Conservation (phyloP, 345 rosid genomes). For the Aquilaria sinensis region DNA sequence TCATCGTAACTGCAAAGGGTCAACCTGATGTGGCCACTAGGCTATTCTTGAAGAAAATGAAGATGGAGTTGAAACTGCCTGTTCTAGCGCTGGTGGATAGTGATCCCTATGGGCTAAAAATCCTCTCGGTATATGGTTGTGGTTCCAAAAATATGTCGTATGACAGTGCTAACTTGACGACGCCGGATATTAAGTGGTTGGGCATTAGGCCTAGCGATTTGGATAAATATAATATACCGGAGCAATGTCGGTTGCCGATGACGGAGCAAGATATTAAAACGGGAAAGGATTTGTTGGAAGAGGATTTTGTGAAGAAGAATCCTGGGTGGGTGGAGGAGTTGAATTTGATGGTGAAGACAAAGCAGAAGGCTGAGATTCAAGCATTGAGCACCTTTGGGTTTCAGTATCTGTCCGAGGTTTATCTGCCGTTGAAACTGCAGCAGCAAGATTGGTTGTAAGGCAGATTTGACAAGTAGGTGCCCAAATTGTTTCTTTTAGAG, state of each 20-base stretch:
- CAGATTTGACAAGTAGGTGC: too few relatives aligned
- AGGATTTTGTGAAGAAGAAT: conserved; percentile 98
- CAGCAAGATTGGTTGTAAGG: conserved; percentile 92
- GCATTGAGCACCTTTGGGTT: conserved; percentile 94
- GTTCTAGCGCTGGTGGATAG: conserved; percentile 96
- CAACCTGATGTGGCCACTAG: conserved; percentile 97
- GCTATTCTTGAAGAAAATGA: conserved; percentile 93
- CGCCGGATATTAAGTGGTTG: conserved; percentile 94
- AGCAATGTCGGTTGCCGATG: conserved; percentile 90
- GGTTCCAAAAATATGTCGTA: conserved; percentile 99
- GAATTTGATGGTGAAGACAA: conserved; percentile 91
- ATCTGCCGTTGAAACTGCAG: conserved; percentile 93
- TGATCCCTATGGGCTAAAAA: conserved; percentile 92
- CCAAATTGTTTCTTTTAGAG: too few relatives aligned
- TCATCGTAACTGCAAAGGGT: conserved; percentile 91
- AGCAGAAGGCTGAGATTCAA: conserved; percentile 98
- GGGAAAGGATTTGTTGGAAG: conserved; percentile 88
- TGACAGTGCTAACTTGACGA: conserved; percentile 90
- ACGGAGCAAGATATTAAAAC: conserved; percentile 99
- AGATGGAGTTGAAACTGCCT: conserved; percentile 82
- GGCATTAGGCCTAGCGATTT: conserved; percentile 93
- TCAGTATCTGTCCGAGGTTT: conserved; percentile 95
- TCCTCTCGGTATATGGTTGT: conserved; percentile 88
- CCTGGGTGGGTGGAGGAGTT: conserved; percentile 98
- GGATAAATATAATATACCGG: conserved; percentile 74